These are phyloP conservation scores for Penicillium arizonense DNA, from an alignment of 495 filamentous ascomycete species.

Conservation along the genomic window DNA sequence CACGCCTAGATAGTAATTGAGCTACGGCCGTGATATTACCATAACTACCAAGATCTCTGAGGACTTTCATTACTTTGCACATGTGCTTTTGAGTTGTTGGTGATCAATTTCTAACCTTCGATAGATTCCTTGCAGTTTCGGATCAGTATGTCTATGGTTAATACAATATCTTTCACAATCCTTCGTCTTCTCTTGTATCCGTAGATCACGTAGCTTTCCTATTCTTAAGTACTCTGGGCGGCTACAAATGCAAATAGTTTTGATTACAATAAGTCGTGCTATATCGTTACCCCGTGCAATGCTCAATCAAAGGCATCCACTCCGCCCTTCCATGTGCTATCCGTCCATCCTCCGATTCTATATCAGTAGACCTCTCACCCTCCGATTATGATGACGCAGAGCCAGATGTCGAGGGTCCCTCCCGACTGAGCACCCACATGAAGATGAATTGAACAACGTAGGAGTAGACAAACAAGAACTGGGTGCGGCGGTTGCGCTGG, in stretches of 20 bases:
- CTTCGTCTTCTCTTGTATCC: not conserved
- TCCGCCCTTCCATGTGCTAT: constrained; percentile 1
- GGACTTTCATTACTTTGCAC: constrained; percentile 32
- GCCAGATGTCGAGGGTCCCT: constrained; percentile 36
- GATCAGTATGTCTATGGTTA: not conserved
- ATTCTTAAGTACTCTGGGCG: not conserved
- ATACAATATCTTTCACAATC: not conserved
- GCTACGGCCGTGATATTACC: constrained; percentile 63
- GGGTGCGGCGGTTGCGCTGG: constrained; percentile 84
- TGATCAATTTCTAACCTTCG: constrained; percentile 28
- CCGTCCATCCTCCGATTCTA: constrained; percentile 18
- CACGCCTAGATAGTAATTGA: constrained; percentile 85
- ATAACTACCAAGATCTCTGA: constrained; percentile 88
- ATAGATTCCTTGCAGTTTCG: constrained; percentile 1
- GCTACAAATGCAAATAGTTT: constrained; percentile 16
- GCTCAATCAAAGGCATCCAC: constrained; percentile 3
- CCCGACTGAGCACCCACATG: constrained; percentile 84
- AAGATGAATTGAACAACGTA: constrained; percentile 92
- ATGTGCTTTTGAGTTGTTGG: constrained; percentile 19
- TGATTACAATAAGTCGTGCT: constrained; percentile 36
- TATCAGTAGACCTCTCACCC: constrained; percentile 23
- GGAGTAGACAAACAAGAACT: constrained; percentile 94
- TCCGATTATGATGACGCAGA: constrained; percentile 27
- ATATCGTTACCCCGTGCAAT: constrained; percentile 23
- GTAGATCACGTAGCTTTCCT: not conserved